Evolutionary conservation across 2,329 filamentous ascomycete species (phyloP).

Genomic region (Aspergillus fumigatiaffinis): DNA sequence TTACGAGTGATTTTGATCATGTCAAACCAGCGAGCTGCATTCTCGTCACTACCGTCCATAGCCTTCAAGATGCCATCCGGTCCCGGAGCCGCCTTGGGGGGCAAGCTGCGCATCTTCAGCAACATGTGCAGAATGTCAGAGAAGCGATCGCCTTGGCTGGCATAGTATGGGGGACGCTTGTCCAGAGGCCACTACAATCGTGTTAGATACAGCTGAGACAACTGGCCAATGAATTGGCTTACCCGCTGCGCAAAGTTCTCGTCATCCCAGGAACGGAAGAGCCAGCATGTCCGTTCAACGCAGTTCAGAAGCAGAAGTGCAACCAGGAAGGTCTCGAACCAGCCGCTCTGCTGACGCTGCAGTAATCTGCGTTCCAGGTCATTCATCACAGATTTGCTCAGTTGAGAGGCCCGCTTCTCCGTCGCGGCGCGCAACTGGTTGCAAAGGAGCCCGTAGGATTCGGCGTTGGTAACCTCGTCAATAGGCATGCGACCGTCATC

Average conservation of each 20-base stretch:
- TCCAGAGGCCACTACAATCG: constrained; percentile 51
- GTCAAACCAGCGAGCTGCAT: constrained; percentile 40
- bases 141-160: constrained; percentile 55
- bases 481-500: constrained; percentile 40
- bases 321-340: constrained; percentile 58
- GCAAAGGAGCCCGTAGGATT: constrained; percentile 49
- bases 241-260: constrained; percentile 34
- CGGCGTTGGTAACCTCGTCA: constrained; percentile 35
- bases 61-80: constrained; percentile 38
- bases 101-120: constrained; percentile 53
- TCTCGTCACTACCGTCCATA: constrained; percentile 36
- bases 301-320: constrained; percentile 57
- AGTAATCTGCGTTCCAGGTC: constrained; percentile 58
- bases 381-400: constrained; percentile 55
- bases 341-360: constrained; percentile 53
- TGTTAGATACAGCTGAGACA: constrained; percentile 1
- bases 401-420: constrained; percentile 51
- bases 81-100: constrained; percentile 37
- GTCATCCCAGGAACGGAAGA: constrained; percentile 53
- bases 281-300: constrained; percentile 57
- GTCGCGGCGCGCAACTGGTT: constrained; percentile 53
- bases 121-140: constrained; percentile 56
- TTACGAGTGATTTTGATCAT: constrained; percentile 39
- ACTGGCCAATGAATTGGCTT: constrained; percentile 14
- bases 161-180: constrained; percentile 49